A percentile compares a stretch with the other conserved stretches of the same genome.
These are phyloP conservation scores for Starmerella apis DNA, from an alignment of 805 yeast genomes.

Conservation along the genomic window DNA sequence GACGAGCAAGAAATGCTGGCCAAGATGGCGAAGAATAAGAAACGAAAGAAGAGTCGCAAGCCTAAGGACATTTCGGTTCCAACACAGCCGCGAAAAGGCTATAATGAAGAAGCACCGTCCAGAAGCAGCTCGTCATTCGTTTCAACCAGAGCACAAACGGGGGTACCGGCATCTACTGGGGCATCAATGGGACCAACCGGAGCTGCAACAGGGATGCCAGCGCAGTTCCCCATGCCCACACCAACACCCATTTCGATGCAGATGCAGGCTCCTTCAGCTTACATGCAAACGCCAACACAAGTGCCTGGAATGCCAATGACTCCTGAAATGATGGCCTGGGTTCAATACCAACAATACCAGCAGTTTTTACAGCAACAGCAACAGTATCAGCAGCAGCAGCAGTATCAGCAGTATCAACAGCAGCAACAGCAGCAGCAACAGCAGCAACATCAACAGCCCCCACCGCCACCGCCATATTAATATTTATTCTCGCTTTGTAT, in stretches of 20 bases:
- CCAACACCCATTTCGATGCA: background rate
- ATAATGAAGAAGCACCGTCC: background rate
- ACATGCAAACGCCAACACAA: conserved; percentile 5
- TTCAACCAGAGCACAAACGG: background rate
- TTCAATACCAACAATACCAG: conserved; percentile 12
- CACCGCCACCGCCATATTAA: conserved; percentile 7
- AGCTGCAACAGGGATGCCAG: too few species aligned
- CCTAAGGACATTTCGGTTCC: background rate
- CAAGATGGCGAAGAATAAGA: conserved; percentile 53
- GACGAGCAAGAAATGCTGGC: conserved; percentile 77
- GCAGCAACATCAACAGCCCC: conserved; percentile 6
- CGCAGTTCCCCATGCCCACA: background rate
- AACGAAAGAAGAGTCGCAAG: conserved; percentile 35
- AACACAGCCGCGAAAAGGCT: background rate
- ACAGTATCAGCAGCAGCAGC: conserved; percentile 9
- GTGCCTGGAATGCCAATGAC: conserved; percentile 9
- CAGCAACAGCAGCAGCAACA: conserved; percentile 3
- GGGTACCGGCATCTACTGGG: background rate
- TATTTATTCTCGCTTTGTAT: background rate
- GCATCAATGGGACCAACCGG: background rate
- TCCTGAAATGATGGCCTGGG: conserved; percentile 6
- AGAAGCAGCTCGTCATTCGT: background rate
- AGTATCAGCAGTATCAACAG: background rate
- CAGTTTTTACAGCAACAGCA: conserved; percentile 14
- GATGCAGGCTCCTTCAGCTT: background rate